Conservation (phyloP, 163 green algal genomes). For the Volvox carteri region DNA sequence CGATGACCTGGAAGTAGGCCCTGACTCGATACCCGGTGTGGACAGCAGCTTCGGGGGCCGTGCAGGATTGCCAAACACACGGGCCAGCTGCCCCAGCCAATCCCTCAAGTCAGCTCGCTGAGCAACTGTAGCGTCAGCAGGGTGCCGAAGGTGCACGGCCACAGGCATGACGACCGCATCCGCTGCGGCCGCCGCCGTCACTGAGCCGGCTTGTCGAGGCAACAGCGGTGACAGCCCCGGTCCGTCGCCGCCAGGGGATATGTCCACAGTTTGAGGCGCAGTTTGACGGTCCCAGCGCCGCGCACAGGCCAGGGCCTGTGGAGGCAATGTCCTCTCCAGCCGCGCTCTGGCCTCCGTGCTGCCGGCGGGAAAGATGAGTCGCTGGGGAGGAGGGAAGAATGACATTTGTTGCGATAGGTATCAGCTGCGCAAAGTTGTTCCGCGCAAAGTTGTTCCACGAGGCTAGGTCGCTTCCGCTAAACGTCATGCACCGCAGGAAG, state of each 20-base stretch:
- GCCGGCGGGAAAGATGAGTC: neutral
- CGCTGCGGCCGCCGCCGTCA: neutral
- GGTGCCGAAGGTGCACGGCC: neutral
- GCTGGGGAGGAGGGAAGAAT: too few species aligned
- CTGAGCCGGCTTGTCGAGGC: too few species aligned
- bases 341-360: neutral
- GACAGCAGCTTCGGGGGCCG: too few species aligned
- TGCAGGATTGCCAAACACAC: neutral
- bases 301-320: neutral
- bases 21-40: too few species aligned
- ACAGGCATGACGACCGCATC: neutral
- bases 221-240: too few species aligned
- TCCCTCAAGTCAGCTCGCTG: neutral
- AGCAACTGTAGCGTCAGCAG: neutral
- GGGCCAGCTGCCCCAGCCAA: neutral
- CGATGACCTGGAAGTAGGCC: too few species aligned
- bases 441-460: too few species aligned
- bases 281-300: neutral
- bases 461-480: too few species aligned
- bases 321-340: neutral
- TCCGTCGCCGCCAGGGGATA: too few species aligned
- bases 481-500: too few species aligned
- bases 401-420: too few species aligned
- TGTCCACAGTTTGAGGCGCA: neutral
- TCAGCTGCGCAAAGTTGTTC: too few species aligned